phyloP scores from a whole-genome alignment of 805 yeast species.

The Phaffomyces opuntiae region DNA sequence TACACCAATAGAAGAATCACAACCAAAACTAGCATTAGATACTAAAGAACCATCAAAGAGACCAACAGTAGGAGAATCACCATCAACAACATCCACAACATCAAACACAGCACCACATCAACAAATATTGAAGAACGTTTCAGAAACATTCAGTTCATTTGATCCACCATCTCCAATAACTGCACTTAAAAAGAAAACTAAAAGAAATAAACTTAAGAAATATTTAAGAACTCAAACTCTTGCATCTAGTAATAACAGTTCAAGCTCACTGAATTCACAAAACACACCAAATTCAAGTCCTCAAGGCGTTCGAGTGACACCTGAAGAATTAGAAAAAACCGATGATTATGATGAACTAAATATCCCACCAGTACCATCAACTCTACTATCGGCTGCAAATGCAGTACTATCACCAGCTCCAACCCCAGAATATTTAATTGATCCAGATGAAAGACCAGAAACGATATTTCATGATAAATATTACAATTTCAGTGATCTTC shows the following conservation, averaged over 20 bases:
- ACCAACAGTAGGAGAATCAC: neutral
- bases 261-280: too few species aligned
- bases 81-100: neutral
- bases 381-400: conserved; percentile 71
- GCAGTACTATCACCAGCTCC: conserved; percentile 81
- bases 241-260: too few species aligned
- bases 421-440: conserved; percentile 51
- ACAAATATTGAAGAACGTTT: neutral
- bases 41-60: neutral
- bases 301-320: too few species aligned
- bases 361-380: conserved; percentile 67
- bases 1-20: neutral
- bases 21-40: neutral
- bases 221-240: conserved; percentile 19
- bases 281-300: too few species aligned
- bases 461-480: conserved; percentile 78
- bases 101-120: neutral
- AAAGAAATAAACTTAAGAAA: conserved; percentile 13
- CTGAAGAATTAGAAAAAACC: conserved; percentile 6
- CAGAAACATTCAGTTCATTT: neutral
- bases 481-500: conserved; percentile 60
- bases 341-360: conserved; percentile 21
- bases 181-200: conserved; percentile 1
- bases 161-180: neutral
- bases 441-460: conserved; percentile 58